Base-by-base conservation (phyloP, 2,329 filamentous ascomycete genomes). In the Daldinia sp. region DNA sequence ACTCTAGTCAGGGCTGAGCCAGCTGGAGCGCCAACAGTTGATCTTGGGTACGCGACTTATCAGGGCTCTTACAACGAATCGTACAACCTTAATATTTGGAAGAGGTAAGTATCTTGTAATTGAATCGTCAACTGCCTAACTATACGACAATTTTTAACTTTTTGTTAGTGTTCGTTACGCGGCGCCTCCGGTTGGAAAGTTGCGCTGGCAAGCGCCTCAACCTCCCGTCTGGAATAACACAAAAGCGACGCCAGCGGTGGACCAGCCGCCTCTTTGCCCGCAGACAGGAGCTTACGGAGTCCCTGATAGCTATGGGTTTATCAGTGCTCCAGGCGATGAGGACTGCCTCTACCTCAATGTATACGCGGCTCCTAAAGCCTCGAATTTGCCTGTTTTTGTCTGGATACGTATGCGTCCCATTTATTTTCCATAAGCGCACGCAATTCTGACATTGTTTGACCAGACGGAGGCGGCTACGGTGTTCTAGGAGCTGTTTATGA, bases 361-460 rank as follows among this genome's bases (percentile, higher is more conserved):
- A 6, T 79, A 76, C 50, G 72, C 76, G 3, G 78, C 80, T 15
- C 70, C 70, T n/a, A 76, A 79, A 64, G 78, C 77, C 1, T 76
- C 74, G 6, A 67, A 73, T 12, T 72, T 82, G 7, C 81, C 81
- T 0, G 81, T 82, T 7, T 67, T 81, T 15, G 72, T 82, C 39
- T 82, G 77, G 76, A 81, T 82, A 63, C 80, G 75, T 78, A 75
- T 50, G 74, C 20, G 26, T 41, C 6, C 12, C 35, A 33, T 33
- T n/a, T n/a, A n/a, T 33, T 4, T 33, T 33, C 30, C 7, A 4
- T 30, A 4, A 33, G 10, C 20, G 18, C 20, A 39, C 13, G 4
- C 6, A 33, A 79, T 68, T 50, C 69, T 72, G 33, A 74, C 41
- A 72, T 74, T 77, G 3, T 76, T 77, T 55, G 33, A 9, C 10